Conservation (phyloP, 2,329 filamentous ascomycete species). For the Alternaria tenuissima region DNA sequence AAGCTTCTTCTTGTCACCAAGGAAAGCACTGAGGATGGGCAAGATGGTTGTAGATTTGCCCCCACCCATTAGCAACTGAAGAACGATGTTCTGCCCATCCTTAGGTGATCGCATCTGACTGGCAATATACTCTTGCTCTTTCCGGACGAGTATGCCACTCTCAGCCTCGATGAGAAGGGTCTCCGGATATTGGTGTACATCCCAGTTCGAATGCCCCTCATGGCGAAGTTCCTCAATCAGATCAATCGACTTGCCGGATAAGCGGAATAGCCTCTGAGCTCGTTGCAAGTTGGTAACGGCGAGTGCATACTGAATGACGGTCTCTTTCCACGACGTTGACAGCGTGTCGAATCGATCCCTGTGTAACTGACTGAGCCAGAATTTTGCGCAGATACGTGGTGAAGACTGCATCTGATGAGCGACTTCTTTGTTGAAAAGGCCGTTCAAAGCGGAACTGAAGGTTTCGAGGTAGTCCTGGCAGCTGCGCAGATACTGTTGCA, state of each 20-base stretch:
- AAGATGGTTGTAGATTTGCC: conserved; percentile 46
- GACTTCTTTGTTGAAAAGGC: conserved; percentile 7
- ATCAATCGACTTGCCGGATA: conserved; percentile 25
- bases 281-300: conserved; percentile 42
- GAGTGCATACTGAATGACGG: conserved; percentile 36
- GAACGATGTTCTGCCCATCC: conserved; percentile 32
- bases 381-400: conserved; percentile 32
- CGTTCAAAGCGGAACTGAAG: conserved; percentile 11
- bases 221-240: conserved; percentile 53
- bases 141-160: conserved; percentile 67
- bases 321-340: conserved; percentile 30
- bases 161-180: conserved; percentile 72
- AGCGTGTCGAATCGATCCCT: conserved; percentile 24
- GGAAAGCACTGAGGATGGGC: conserved; percentile 42
- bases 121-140: conserved; percentile 67
- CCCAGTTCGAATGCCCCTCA: conserved; percentile 65
- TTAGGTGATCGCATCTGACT: conserved; percentile 59
- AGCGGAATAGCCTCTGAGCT: conserved; percentile 32
- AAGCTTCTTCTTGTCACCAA: conserved; percentile 61
- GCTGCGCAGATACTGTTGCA: conserved; percentile 18
- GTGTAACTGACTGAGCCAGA: conserved; percentile 38
- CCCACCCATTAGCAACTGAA: conserved; percentile 49
- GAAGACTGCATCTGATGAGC: conserved; percentile 13
- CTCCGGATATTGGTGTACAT: conserved; percentile 62
- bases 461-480: conserved; percentile 23